phyloP scores from a whole-genome alignment of 2,329 filamentous ascomycete species.

The Chaetoscypha palmicola region DNA sequence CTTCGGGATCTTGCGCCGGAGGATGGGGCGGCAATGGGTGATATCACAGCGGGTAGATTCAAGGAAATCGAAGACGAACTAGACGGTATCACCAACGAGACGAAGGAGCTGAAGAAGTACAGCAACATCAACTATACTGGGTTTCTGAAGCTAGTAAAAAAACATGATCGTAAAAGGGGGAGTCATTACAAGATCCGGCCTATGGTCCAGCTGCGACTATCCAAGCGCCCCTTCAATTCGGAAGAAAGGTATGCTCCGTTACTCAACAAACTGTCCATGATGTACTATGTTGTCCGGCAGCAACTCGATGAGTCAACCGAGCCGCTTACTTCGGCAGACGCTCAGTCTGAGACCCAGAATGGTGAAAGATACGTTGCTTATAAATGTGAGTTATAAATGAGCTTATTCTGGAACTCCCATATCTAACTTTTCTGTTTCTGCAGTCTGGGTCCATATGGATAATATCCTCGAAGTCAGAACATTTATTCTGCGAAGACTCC shows the following conservation, averaged over 20 bases:
- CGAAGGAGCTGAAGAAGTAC: constrained; percentile 90
- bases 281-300: constrained; percentile 92
- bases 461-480: constrained; percentile 98
- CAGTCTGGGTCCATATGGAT: constrained; percentile 91
- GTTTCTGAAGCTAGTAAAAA: constrained; percentile 97
- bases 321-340: constrained; percentile 32
- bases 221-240: constrained; percentile 88
- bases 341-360: constrained; percentile 50
- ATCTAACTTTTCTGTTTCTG: no score
- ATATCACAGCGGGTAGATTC: constrained; percentile 47
- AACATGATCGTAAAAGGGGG: constrained; percentile 92
- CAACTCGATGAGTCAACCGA: constrained; percentile 56
- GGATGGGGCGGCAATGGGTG: constrained; percentile 44
- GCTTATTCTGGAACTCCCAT: no score
- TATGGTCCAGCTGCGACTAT: constrained; percentile 81
- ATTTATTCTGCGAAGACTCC: constrained; percentile 81
- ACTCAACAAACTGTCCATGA: constrained; percentile 82
- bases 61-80: constrained; percentile 72
- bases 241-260: constrained; percentile 83
- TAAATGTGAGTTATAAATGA: constrained; percentile 79
- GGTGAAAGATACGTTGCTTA: constrained; percentile 74
- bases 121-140: constrained; percentile 96
- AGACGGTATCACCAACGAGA: constrained; percentile 80
- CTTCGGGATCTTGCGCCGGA: constrained; percentile 72
- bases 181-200: constrained; percentile 81